Base-by-base conservation (phyloP, 192 early-diverging fungal genomes). In the Backusella macrospora region DNA sequence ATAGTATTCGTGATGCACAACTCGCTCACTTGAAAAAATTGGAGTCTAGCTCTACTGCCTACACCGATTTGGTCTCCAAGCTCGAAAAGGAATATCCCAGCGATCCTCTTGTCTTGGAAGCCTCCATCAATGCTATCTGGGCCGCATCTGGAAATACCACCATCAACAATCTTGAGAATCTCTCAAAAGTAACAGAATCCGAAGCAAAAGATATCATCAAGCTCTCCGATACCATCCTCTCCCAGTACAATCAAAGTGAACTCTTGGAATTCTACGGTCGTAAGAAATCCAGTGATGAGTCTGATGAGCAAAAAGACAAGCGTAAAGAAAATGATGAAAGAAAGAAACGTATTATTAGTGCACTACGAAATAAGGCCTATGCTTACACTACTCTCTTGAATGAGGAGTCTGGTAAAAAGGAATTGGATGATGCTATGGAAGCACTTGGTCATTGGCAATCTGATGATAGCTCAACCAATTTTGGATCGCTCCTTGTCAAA, bases 11-110 rank as follows among this genome's bases (percentile, higher is more conserved):
- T 23, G 92, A 95, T 77, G 74, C 93, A 26, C 90, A 94, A 75
- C 86, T 99, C 40, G 79, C 89, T 4, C 89, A 89, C 82, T 71
- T 98, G 59, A 94, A 93, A 81, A 97, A 96, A 84, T 74, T 91
- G 39, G 80, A 82, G 12, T 83, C 85, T 1, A 88, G 87, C 34
- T 88, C 85, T 16, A 73, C 21, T 4, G 85, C 85, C 15, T 88
- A 92, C 42, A 78, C 81, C 47, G 78, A 81, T 26, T 49, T 94
- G 38, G 47, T 91, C 23, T 76, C 65, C 1, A 78, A 89, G 62
- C 76, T 99, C 8, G 90, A 96, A 65, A 64, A 75, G 14, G 86
- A 88, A 21, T 86, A 92, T 73, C 77, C 85, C 8, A 70, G 82
- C 9, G 83, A 87, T 74, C 70, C 93, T 47, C 86, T 89, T 6